Percentiles rank a stretch among this genome's conserved stretches.
Conservation (phyloP, 345 rosid species). For the Euphorbia pulcherrima region DNA sequence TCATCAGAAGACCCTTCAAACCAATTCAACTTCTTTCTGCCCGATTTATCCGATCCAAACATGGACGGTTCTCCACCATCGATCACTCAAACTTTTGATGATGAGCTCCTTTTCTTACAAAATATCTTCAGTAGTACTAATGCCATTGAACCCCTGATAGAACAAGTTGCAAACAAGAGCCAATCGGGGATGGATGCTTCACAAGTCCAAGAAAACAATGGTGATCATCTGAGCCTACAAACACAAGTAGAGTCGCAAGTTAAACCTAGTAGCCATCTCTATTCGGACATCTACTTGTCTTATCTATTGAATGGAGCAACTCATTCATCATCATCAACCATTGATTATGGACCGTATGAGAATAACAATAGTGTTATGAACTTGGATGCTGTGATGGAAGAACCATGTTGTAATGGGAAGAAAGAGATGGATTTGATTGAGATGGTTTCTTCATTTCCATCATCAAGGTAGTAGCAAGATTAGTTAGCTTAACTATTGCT, state of each 20-base stretch:
- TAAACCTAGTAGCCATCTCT: slow-evolving; percentile 28
- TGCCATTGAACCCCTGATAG: slow-evolving; percentile 14
- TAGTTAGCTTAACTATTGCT: neutral
- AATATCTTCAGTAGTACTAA: slow-evolving; percentile 40
- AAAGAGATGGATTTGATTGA: slow-evolving; percentile 95
- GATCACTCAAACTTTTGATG: slow-evolving; percentile 43
- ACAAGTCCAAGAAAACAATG: neutral
- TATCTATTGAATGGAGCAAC: slow-evolving; percentile 49
- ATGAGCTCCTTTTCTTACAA: slow-evolving; percentile 64
- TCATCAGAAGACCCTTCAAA: slow-evolving; percentile 31
- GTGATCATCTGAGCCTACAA: slow-evolving; percentile 4
- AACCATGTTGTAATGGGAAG: slow-evolving; percentile 29
- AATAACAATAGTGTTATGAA: slow-evolving; percentile 11
- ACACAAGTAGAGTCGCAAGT: slow-evolving; percentile 12
- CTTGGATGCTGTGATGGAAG: slow-evolving; percentile 21
- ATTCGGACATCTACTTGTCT: slow-evolving; percentile 62
- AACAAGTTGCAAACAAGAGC: slow-evolving; percentile 11
- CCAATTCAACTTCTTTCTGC: slow-evolving; percentile 29
- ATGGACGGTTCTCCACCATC: slow-evolving; percentile 28
- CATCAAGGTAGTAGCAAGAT: slow-evolving; percentile 25
- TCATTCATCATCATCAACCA: slow-evolving; percentile 17
- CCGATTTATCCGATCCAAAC: slow-evolving; percentile 35
- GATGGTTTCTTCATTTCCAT: slow-evolving; percentile 59
- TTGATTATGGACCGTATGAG: slow-evolving; percentile 10
- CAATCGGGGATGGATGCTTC: neutral